Percentiles rank a stretch among this genome's conserved stretches.
These are phyloP conservation scores for Gossypium longicalyx DNA, from an alignment of 345 rosid species.

Conservation along the genomic window DNA sequence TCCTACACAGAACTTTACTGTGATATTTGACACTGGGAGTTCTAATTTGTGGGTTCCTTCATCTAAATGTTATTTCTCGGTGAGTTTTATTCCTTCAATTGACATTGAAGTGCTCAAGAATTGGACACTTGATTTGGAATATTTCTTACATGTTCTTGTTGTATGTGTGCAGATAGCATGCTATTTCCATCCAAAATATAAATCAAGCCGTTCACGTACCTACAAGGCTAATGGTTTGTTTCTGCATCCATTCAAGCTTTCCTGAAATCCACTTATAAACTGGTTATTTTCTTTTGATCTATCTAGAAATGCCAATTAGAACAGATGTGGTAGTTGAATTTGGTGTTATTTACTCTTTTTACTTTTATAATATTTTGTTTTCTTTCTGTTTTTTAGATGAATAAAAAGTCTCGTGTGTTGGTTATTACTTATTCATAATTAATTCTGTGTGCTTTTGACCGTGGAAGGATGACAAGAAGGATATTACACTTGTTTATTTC, in stretches of 20 bases:
- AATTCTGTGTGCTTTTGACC: background rate
- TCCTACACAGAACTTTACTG: slow-evolving; percentile 85
- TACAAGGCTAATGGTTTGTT: slow-evolving; percentile 65
- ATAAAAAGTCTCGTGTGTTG: background rate
- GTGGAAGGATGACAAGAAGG: background rate
- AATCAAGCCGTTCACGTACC: slow-evolving; percentile 63
- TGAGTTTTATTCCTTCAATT: slow-evolving; percentile 29
- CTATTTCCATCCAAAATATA: slow-evolving; percentile 73
- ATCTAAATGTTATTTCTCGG: slow-evolving; percentile 77
- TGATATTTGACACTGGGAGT: slow-evolving; percentile 94
- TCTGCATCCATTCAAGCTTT: slow-evolving; percentile 1
- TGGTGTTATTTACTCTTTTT: background rate
- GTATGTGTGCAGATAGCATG: slow-evolving; percentile 52
- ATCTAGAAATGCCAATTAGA: background rate
- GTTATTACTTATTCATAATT: background rate
- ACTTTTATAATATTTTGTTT: background rate
- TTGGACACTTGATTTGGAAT: slow-evolving; percentile 2
- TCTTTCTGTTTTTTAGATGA: background rate
- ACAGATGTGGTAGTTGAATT: background rate
- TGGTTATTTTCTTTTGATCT: background rate
- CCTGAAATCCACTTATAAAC: background rate
- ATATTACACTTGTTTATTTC: background rate
- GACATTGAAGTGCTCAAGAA: background rate
- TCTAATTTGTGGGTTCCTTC: slow-evolving; percentile 98
- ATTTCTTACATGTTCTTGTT: background rate